Conservation (phyloP, 331 rosid species). For the Rosa hybrid region DNA sequence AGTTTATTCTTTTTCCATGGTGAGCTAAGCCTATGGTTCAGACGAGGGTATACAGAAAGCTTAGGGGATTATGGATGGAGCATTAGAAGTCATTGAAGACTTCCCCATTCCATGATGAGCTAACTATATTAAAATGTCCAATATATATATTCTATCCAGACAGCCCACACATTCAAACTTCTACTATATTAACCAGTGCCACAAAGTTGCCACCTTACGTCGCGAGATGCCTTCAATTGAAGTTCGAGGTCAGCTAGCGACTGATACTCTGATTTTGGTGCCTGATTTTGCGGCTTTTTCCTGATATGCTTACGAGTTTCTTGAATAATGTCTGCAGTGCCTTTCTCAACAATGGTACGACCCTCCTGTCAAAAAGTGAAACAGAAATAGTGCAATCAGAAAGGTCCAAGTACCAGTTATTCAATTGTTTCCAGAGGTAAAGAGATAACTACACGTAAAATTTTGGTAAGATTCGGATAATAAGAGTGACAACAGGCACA, state of each 20-base stretch:
- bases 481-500: not conserved
- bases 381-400: constrained; percentile 16
- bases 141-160: not conserved
- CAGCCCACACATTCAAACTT: constrained; percentile 20
- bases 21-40: not conserved
- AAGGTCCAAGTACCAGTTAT: constrained; percentile 5
- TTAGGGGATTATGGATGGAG: not conserved
- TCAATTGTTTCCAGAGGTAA: not conserved
- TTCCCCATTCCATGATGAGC: not conserved
- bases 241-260: constrained; percentile 74
- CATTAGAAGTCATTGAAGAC: not conserved
- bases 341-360: constrained; percentile 68
- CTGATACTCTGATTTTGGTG: constrained; percentile 46
- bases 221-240: constrained; percentile 98
- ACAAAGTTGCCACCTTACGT: constrained; percentile 95
- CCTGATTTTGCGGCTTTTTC: constrained; percentile 67
- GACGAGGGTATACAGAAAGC: not conserved
- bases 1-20: not conserved
- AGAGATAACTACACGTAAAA: not conserved
- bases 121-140: not conserved
- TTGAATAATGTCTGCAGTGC: constrained; percentile 83
- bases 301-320: constrained; percentile 92
- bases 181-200: constrained; percentile 58
- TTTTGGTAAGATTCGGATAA: not conserved
- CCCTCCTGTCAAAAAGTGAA: constrained; percentile 59